These are phyloP conservation scores for Hypoxylon fragiforme DNA, from an alignment of 495 filamentous ascomycete genomes.

Conservation along the genomic window DNA sequence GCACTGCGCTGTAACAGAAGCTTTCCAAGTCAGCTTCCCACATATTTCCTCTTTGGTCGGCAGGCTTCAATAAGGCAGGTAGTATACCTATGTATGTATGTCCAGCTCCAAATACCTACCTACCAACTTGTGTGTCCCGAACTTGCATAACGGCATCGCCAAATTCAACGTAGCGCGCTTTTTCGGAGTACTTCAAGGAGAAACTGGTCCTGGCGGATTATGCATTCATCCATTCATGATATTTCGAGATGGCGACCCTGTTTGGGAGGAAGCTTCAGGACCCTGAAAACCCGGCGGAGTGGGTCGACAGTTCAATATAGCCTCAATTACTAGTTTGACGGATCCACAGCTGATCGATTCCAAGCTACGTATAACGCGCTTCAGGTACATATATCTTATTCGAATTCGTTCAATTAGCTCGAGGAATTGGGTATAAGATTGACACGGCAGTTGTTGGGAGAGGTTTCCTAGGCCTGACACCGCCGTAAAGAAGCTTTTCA, in stretches of 20 bases:
- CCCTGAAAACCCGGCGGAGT: slow-evolving; percentile 31
- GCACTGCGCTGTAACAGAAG: slow-evolving; percentile 27
- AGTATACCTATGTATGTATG: slow-evolving; percentile 3
- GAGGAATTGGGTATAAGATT: not conserved
- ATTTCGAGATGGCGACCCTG: slow-evolving; percentile 18
- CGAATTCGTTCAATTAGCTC: slow-evolving; percentile 19
- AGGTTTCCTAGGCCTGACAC: not conserved
- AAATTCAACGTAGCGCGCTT: slow-evolving; percentile 22
- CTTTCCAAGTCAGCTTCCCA: slow-evolving; percentile 25
- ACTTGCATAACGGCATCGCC: slow-evolving; percentile 20
- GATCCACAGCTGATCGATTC: slow-evolving; percentile 13
- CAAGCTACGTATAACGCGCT: slow-evolving; percentile 13
- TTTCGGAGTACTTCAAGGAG: slow-evolving; percentile 22
- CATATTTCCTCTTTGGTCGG: slow-evolving; percentile 26
- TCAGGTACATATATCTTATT: slow-evolving; percentile 30
- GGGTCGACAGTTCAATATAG: slow-evolving; percentile 29
- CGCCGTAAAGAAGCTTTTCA: slow-evolving; percentile 9
- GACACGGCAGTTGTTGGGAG: slow-evolving; percentile 20
- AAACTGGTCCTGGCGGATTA: slow-evolving; percentile 4
- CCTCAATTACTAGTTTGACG: slow-evolving; percentile 28
- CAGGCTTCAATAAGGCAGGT: slow-evolving; percentile 24
- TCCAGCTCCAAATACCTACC: not conserved
- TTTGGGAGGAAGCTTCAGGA: too few species aligned
- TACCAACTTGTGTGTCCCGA: slow-evolving; percentile 1
- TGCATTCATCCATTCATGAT: too few species aligned